phyloP scores from a whole-genome alignment of 2,329 filamentous ascomycete species.

The Trichoderma asperellum region DNA sequence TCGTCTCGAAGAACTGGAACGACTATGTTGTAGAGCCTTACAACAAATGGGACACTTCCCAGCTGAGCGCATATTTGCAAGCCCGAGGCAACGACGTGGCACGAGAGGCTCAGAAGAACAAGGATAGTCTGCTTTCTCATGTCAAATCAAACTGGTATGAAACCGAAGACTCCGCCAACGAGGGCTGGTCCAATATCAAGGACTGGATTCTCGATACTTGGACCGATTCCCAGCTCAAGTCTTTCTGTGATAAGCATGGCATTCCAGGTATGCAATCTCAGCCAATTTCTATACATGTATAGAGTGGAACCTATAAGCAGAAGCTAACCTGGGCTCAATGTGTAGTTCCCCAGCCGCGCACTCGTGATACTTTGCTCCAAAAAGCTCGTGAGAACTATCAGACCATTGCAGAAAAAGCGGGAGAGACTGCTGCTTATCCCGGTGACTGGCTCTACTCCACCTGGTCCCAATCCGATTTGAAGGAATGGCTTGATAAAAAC shows the following conservation, averaged over 20 bases:
- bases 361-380: constrained; percentile 79
- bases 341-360: constrained; percentile 78
- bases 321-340: not conserved
- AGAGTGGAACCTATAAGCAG: not conserved
- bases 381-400: constrained; percentile 83
- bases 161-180: constrained; percentile 73
- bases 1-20: constrained; percentile 92
- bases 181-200: constrained; percentile 72
- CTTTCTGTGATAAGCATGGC: constrained; percentile 85
- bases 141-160: constrained; percentile 79
- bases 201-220: constrained; percentile 97
- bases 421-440: constrained; percentile 82
- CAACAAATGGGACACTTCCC: constrained; percentile 72
- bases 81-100: constrained; percentile 72
- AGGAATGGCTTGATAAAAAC: constrained; percentile 88
- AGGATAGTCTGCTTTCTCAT: constrained; percentile 68
- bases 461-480: constrained; percentile 93
- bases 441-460: constrained; percentile 91
- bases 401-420: constrained; percentile 69
- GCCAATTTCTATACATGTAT: not conserved
- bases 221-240: constrained; percentile 90
- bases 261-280: constrained; percentile 63
- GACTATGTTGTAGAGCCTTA: constrained; percentile 74
- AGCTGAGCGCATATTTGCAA: constrained; percentile 69
- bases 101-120: constrained; percentile 67